phyloP scores from a whole-genome alignment of 2,329 filamentous ascomycete species.

The Ophiostoma sp. region DNA sequence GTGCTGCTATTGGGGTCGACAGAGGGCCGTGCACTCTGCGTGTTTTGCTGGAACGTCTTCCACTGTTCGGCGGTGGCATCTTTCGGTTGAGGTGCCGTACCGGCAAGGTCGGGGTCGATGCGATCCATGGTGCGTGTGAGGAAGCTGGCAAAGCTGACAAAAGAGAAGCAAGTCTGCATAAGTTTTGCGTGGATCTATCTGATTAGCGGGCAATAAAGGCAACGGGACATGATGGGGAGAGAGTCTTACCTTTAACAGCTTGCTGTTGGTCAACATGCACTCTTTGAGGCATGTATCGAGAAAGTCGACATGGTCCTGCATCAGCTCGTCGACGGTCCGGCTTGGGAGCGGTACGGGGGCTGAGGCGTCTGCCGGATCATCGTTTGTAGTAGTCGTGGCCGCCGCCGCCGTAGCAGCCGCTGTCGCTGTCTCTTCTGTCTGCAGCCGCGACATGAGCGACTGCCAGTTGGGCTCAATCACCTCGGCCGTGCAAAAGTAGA shows the following conservation, averaged over 20 bases:
- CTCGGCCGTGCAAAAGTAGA: constrained; percentile 96
- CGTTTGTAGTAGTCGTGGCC: constrained; percentile 32
- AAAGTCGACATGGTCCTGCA: constrained; percentile 99
- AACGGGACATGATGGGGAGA: neutral
- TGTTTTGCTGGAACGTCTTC: constrained; percentile 53
- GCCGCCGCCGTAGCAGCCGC: constrained; percentile 30
- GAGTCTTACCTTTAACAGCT: constrained; percentile 73
- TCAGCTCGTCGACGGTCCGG: constrained; percentile 91
- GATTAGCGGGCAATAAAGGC: neutral
- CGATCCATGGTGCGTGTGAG: constrained; percentile 82
- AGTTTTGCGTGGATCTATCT: constrained; percentile 91
- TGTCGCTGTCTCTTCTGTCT: constrained; percentile 52
- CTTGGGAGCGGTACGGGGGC: constrained; percentile 35
- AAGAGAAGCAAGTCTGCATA: constrained; percentile 93
- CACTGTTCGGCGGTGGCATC: constrained; percentile 64
- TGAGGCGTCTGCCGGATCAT: constrained; percentile 27
- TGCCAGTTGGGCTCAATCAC: constrained; percentile 99
- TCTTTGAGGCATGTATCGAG: constrained; percentile 96
- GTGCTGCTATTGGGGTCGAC: constrained; percentile 36
- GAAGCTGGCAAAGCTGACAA: constrained; percentile 85
- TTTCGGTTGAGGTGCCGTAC: constrained; percentile 55
- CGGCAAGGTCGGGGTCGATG: constrained; percentile 74
- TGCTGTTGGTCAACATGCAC: constrained; percentile 97
- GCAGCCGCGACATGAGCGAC: constrained; percentile 83
- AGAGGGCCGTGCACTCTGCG: constrained; percentile 44